These are phyloP conservation scores for Aspergillus neotritici DNA, from an alignment of 2,329 filamentous ascomycete species.

Conservation along the genomic window DNA sequence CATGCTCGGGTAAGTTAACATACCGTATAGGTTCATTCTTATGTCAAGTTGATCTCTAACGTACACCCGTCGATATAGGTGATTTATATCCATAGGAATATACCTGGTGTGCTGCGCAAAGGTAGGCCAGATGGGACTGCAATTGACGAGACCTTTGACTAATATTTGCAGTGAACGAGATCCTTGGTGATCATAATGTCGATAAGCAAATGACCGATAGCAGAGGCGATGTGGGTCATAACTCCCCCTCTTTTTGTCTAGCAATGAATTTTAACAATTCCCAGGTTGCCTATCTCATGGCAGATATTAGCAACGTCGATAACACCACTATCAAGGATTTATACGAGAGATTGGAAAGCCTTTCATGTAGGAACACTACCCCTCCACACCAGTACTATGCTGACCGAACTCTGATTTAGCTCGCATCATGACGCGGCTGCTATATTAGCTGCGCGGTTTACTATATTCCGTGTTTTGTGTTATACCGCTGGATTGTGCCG, in stretches of 20 bases:
- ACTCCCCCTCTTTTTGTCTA: neutral
- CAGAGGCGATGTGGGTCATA: conserved; percentile 66
- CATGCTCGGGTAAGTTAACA: conserved; percentile 64
- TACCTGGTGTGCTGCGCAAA: conserved; percentile 87
- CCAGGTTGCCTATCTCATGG: conserved; percentile 89
- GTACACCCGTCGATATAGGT: conserved; percentile 46
- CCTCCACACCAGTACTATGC: neutral
- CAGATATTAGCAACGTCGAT: conserved; percentile 85
- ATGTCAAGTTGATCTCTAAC: conserved; percentile 1
- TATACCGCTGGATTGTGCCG: too few relatives aligned
- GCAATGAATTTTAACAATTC: conserved; percentile 10
- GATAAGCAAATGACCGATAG: conserved; percentile 98
- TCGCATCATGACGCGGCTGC: conserved; percentile 43
- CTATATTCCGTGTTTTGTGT: too few relatives aligned
- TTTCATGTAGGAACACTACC: conserved; percentile 62
- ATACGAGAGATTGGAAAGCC: conserved; percentile 71
- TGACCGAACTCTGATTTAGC: conserved; percentile 25
- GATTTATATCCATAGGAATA: conserved; percentile 94
- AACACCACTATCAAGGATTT: conserved; percentile 77
- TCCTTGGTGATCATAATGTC: conserved; percentile 91
- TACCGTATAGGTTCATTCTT: neutral
- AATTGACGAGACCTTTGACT: conserved; percentile 9
- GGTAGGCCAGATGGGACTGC: conserved; percentile 41
- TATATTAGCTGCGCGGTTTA: conserved; percentile 30
- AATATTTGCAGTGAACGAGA: conserved; percentile 69